These are phyloP conservation scores for Xylariaceae sp. DNA, from an alignment of 2,329 filamentous ascomycete species.

Conservation along the genomic window DNA sequence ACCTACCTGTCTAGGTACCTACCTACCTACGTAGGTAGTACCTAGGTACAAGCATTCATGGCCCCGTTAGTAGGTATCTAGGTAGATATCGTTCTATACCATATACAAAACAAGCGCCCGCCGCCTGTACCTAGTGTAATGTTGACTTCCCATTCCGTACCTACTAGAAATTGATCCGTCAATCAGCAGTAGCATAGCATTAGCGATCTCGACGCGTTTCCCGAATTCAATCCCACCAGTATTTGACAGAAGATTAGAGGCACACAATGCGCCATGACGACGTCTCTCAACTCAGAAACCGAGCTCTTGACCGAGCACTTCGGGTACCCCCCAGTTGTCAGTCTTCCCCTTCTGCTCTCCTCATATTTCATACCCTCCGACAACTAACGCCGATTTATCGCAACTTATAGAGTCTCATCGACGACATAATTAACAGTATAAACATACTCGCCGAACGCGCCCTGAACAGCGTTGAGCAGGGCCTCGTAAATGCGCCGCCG, in stretches of 20 bases:
- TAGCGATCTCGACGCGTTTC: conserved; percentile 18
- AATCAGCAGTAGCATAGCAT: neutral
- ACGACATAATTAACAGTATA: conserved; percentile 96
- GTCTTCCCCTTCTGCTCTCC: conserved; percentile 30
- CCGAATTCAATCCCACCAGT: neutral
- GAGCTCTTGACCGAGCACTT: conserved; percentile 91
- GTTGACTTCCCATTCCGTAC: too few relatives aligned
- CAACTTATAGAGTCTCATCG: conserved; percentile 68
- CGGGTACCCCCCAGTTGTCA: conserved; percentile 83
- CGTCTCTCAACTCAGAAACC: conserved; percentile 41
- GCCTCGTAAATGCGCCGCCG: conserved; percentile 68
- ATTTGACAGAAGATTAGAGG: neutral
- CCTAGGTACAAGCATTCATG: too few relatives aligned
- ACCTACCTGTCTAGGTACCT: too few relatives aligned
- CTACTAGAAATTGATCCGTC: neutral
- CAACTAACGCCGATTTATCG: conserved; percentile 7
- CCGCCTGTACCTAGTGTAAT: too few relatives aligned
- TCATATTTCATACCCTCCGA: neutral
- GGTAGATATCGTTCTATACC: too few relatives aligned
- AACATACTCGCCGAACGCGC: conserved; percentile 91
- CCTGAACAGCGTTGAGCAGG: conserved; percentile 79
- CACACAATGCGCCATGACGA: conserved; percentile 27
- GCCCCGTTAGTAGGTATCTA: too few relatives aligned
- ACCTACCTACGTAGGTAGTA: too few relatives aligned
- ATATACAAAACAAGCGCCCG: too few relatives aligned